These are phyloP conservation scores for Coleophoma cylindrospora DNA, from an alignment of 2,329 filamentous ascomycete genomes.

Conservation along the genomic window DNA sequence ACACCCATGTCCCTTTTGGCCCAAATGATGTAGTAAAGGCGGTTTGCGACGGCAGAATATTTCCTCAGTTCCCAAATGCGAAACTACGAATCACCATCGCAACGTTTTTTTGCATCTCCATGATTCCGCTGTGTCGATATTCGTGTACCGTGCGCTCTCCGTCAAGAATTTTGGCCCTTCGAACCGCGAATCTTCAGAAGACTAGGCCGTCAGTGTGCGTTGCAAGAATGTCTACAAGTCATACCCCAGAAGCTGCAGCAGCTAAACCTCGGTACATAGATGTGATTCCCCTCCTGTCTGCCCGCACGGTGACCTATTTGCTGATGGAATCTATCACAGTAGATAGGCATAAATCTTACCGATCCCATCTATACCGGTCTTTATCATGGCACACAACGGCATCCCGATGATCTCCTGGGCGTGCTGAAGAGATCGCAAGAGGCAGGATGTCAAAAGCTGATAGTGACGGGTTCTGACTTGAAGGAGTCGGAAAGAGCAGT, in stretches of 20 bases:
- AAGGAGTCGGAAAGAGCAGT: slow-evolving; percentile 72
- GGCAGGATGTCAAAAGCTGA: slow-evolving; percentile 81
- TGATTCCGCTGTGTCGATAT: background rate
- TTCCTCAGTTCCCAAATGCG: too few relatives aligned
- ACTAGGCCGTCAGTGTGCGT: background rate
- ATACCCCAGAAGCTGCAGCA: background rate
- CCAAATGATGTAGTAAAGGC: too few relatives aligned
- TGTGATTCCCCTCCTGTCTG: slow-evolving; percentile 32
- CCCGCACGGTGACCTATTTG: background rate
- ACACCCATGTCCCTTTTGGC: too few relatives aligned
- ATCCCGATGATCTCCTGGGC: slow-evolving; percentile 67
- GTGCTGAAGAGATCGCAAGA: slow-evolving; percentile 75
- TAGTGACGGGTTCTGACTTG: slow-evolving; percentile 89
- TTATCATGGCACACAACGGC: slow-evolving; percentile 74
- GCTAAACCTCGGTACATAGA: slow-evolving; percentile 53
- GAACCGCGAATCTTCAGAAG: background rate
- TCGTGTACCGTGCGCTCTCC: background rate
- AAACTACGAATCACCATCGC: too few relatives aligned
- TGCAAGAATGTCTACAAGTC: background rate
- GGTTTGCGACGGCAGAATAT: too few relatives aligned
- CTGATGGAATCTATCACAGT: slow-evolving; percentile 11
- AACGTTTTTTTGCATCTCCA: background rate
- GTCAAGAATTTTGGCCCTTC: background rate
- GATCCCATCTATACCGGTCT: slow-evolving; percentile 84
- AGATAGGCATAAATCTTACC: slow-evolving; percentile 93